A percentile compares a stretch with the other conserved stretches of the same genome.
Evolutionary conservation across 2,329 filamentous ascomycete genomes (phyloP).

Genomic region (Colletotrichum chlorophyti): DNA sequence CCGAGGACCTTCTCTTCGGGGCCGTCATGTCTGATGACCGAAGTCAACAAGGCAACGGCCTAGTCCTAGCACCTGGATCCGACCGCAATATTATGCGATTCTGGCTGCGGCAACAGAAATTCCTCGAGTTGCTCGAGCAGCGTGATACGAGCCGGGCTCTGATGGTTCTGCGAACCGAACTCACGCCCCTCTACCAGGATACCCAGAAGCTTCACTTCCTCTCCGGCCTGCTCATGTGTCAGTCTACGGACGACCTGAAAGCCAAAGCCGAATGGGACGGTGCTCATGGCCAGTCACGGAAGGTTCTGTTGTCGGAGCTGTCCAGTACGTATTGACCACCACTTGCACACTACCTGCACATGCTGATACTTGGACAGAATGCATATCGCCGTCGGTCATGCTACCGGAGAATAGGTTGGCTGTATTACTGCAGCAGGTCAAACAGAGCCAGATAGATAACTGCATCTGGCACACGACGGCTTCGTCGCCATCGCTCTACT

Average conservation of each 20-base stretch:
- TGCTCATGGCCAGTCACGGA: constrained; percentile 76
- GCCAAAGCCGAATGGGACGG: constrained; percentile 85
- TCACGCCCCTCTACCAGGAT: constrained; percentile 86
- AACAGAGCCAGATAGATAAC: constrained; percentile 79
- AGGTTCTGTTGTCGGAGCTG: constrained; percentile 77
- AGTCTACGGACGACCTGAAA: constrained; percentile 77
- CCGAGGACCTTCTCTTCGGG: constrained; percentile 80
- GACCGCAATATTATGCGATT: constrained; percentile 85
- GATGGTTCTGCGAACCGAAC: constrained; percentile 82
- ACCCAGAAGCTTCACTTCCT: constrained; percentile 79
- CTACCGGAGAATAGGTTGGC: constrained; percentile 91
- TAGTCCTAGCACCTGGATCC: constrained; percentile 78
- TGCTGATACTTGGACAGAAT: constrained; percentile 60
- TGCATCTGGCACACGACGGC: constrained; percentile 91
- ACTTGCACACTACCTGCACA: background rate
- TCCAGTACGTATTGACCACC: constrained; percentile 67
- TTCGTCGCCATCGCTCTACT: constrained; percentile 81
- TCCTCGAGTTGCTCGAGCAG: constrained; percentile 84
- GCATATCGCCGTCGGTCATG: constrained; percentile 95
- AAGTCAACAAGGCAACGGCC: constrained; percentile 55
- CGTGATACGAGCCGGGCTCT: constrained; percentile 77
- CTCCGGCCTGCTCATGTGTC: constrained; percentile 91
- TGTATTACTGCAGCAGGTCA: constrained; percentile 81
- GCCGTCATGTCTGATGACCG: constrained; percentile 40
- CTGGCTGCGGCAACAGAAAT: constrained; percentile 91